Conservation (phyloP, 202 grass and related monocot genomes). For the Schoenoplectus tabernaemontani region DNA sequence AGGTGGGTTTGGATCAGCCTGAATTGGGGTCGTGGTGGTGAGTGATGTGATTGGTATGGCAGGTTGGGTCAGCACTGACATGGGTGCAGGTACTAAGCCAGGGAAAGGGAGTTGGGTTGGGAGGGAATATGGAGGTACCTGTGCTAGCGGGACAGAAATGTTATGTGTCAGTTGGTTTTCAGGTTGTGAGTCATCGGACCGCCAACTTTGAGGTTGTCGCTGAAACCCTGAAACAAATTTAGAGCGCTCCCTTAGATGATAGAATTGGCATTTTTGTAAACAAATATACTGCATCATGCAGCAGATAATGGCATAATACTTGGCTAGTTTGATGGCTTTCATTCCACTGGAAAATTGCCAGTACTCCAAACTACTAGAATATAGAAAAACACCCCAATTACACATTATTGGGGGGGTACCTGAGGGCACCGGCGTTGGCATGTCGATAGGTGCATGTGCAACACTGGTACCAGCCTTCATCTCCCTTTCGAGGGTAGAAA, state of each 20-base stretch:
- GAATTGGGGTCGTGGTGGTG: not conserved
- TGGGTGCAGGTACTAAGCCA: conserved; percentile 41
- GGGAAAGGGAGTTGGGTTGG: conserved; percentile 38
- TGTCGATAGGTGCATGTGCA: conserved; percentile 24
- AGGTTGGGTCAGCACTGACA: conserved; percentile 27
- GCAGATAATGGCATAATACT: not conserved
- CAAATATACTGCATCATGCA: not conserved
- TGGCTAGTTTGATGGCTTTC: not conserved
- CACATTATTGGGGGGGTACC: not conserved
- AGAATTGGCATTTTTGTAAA: not conserved
- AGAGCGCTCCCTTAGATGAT: not conserved
- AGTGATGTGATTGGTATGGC: conserved; percentile 21
- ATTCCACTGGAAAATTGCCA: not conserved
- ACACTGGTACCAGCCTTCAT: conserved; percentile 50
- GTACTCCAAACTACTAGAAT: not conserved
- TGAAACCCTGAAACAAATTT: conserved; percentile 49
- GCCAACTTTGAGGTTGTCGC: conserved; percentile 50
- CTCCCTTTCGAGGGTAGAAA: conserved; percentile 62
- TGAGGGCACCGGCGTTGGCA: conserved; percentile 32
- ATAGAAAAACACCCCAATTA: not conserved
- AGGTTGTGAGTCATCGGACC: conserved; percentile 19
- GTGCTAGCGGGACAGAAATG: conserved; percentile 25
- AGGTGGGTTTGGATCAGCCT: conserved; percentile 43
- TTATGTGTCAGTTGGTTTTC: not conserved
- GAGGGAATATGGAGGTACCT: conserved; percentile 38